phyloP scores from a whole-genome alignment of 805 yeast genomes.

The Myxozyma geophila region DNA sequence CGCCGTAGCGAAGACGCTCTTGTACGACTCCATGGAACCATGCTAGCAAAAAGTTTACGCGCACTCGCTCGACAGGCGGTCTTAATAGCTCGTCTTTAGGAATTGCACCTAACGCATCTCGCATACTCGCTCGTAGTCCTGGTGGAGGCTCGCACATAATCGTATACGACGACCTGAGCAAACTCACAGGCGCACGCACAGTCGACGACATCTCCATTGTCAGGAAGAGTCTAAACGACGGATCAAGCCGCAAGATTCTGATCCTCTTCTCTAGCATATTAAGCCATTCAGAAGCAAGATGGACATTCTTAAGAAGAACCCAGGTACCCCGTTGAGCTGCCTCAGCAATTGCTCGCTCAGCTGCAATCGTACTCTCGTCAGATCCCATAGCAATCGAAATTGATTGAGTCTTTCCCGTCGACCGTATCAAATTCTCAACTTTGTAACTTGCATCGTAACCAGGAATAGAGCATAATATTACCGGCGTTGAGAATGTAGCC shows the following conservation, averaged over 20 bases:
- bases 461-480: conserved; percentile 61
- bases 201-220: conserved; percentile 58
- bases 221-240: conserved; percentile 61
- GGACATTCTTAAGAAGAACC: conserved; percentile 81
- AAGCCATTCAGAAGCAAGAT: conserved; percentile 70
- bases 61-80: conserved; percentile 52
- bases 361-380: conserved; percentile 61
- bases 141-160: conserved; percentile 66
- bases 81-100: conserved; percentile 23
- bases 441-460: conserved; percentile 70
- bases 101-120: conserved; percentile 46
- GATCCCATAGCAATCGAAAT: conserved; percentile 72
- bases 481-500: conserved; percentile 43
- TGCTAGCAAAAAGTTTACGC: conserved; percentile 58
- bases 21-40: conserved; percentile 74
- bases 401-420: conserved; percentile 41
- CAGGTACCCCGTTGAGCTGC: conserved; percentile 61
- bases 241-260: conserved; percentile 42
- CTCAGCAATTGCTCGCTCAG: conserved; percentile 56
- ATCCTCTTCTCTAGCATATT: conserved; percentile 56
- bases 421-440: conserved; percentile 53
- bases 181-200: conserved; percentile 54
- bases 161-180: conserved; percentile 60
- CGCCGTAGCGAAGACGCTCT: conserved; percentile 63
- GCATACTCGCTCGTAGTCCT: conserved; percentile 58